These are phyloP conservation scores for Zygoascus biomembranicola DNA, from an alignment of 805 yeast genomes.

Conservation along the genomic window DNA sequence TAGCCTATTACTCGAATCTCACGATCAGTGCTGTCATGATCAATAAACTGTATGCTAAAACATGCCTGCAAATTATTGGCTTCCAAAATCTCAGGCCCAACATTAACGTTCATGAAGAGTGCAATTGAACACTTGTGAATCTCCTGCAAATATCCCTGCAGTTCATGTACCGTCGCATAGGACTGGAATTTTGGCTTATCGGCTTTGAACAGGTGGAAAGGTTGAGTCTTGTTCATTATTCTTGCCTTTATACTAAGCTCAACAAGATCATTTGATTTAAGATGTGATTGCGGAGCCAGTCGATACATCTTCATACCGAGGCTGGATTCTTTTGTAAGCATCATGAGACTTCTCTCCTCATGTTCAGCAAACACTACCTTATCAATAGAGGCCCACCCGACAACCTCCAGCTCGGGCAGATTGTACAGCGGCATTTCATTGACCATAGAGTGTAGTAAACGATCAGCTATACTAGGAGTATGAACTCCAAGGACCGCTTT, in stretches of 20 bases:
- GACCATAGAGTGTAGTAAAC: conserved; percentile 81
- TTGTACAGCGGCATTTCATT: conserved; percentile 66
- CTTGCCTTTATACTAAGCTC: conserved; percentile 59
- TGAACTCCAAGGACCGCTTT: conserved; percentile 27
- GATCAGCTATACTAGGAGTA: conserved; percentile 61
- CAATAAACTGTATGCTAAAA: conserved; percentile 38
- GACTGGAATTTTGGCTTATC: background rate
- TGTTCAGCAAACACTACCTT: conserved; percentile 45
- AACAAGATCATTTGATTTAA: conserved; percentile 35
- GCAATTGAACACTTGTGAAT: conserved; percentile 48
- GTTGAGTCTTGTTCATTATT: conserved; percentile 67
- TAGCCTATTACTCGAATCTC: conserved; percentile 17
- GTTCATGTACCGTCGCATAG: conserved; percentile 31
- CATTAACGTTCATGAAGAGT: conserved; percentile 52
- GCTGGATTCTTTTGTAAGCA: conserved; percentile 13
- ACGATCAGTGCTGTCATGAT: conserved; percentile 5
- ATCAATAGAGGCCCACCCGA: conserved; percentile 56
- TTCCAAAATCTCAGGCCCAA: conserved; percentile 32
- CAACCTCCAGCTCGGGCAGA: conserved; percentile 63
- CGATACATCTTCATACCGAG: conserved; percentile 19
- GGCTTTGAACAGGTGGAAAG: conserved; percentile 71
- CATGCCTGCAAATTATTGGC: conserved; percentile 37
- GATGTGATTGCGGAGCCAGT: conserved; percentile 18
- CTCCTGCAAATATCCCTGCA: conserved; percentile 27
- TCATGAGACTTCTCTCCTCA: conserved; percentile 10